Conservation (phyloP, 192 early-diverging fungal genomes). For the Dimargaris cristalligena region DNA sequence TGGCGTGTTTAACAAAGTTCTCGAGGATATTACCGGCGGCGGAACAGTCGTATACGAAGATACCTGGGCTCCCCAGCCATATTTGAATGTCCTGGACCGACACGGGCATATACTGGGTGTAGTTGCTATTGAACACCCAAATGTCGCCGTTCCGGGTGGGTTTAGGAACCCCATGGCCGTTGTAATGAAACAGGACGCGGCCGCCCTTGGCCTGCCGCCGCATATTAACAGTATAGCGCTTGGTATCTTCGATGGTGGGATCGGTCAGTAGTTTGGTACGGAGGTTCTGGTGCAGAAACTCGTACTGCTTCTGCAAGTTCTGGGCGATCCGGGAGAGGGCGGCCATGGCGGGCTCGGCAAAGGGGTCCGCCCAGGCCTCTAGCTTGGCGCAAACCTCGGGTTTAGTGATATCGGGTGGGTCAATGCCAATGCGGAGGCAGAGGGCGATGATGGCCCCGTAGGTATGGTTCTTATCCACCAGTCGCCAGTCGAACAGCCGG, state of each 20-base stretch:
- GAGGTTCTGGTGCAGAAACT: constrained; percentile 70
- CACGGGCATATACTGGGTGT: constrained; percentile 97
- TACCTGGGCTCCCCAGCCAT: constrained; percentile 87
- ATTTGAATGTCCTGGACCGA: constrained; percentile 79
- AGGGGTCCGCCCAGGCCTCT: constrained; percentile 93
- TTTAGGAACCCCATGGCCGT: constrained; percentile 94
- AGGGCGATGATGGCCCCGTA: constrained; percentile 71
- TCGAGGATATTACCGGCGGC: constrained; percentile 78
- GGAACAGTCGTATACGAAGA: constrained; percentile 95
- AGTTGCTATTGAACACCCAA: constrained; percentile 96
- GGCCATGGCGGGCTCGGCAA: constrained; percentile 51
- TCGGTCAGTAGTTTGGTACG: constrained; percentile 72
- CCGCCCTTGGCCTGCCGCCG: constrained; percentile 81
- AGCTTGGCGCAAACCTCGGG: constrained; percentile 75
- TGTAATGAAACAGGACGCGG: constrained; percentile 92
- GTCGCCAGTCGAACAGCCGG: constrained; percentile 44
- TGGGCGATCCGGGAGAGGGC: constrained; percentile 78
- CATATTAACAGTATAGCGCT: constrained; percentile 69
- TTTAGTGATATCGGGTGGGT: constrained; percentile 84
- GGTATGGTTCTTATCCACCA: constrained; percentile 58
- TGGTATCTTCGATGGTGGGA: constrained; percentile 83
- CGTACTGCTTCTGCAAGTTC: constrained; percentile 84
- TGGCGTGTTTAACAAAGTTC: constrained; percentile 78
- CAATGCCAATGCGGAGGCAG: constrained; percentile 90
- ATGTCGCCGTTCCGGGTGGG: constrained; percentile 89